Evolutionary conservation across 495 filamentous ascomycete species (phyloP).

Genomic region (Aspergillus indologenus): DNA sequence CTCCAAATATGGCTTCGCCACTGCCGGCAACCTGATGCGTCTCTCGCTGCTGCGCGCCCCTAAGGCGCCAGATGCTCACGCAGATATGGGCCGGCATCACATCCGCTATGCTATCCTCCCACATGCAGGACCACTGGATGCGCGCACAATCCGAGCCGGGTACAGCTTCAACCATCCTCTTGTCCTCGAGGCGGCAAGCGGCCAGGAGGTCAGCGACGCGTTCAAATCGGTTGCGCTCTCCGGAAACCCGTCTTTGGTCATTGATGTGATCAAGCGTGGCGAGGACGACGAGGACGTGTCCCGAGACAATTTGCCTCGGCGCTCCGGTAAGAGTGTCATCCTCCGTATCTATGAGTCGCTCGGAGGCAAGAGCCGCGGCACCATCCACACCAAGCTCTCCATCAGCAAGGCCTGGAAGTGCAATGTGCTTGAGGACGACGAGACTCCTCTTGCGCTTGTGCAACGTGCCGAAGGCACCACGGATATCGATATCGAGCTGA

Average conservation of each 20-base stretch:
- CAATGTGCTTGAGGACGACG: conserved; percentile 66
- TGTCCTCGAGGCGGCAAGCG: conserved; percentile 37
- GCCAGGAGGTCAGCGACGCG: conserved; percentile 16
- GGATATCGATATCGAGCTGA: conserved; percentile 61
- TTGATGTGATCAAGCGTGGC: conserved; percentile 86
- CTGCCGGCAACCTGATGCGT: conserved; percentile 86
- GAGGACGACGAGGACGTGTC: conserved; percentile 93
- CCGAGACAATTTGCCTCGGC: conserved; percentile 60
- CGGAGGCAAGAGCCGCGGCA: conserved; percentile 73
- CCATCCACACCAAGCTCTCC: conserved; percentile 59
- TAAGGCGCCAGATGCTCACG: conserved; percentile 94
- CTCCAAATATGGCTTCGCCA: conserved; percentile 95
- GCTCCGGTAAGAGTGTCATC: conserved; percentile 74
- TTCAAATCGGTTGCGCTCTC: conserved; percentile 55
- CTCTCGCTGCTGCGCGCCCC: conserved; percentile 83
- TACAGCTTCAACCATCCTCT: conserved; percentile 89
- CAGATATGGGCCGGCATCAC: conserved; percentile 89
- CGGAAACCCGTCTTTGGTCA: conserved; percentile 59
- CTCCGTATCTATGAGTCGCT: conserved; percentile 85
- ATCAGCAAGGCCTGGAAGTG: conserved; percentile 77
- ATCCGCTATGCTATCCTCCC: conserved; percentile 92
- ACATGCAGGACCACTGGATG: conserved; percentile 66
- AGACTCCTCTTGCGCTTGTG: conserved; percentile 46
- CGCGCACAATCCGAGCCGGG: conserved; percentile 74
- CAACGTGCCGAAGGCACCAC: conserved; percentile 42